Percentiles rank a stretch among this genome's conserved stretches.
phyloP scores from a whole-genome alignment of 1,139 yeast species.

The Blastobotrys capitulatus region DNA sequence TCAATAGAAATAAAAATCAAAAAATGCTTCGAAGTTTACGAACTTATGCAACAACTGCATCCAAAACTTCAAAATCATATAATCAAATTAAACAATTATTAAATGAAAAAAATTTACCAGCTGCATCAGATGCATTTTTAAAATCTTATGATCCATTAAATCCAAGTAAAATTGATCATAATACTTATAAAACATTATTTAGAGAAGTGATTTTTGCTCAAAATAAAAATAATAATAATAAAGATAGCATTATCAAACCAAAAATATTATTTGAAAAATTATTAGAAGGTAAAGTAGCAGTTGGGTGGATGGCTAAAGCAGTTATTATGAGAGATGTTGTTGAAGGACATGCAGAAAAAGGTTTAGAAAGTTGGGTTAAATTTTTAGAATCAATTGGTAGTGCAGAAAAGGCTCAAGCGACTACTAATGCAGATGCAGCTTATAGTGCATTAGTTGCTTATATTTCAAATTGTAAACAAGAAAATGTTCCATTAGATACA shows the following conservation, averaged over 20 bases:
- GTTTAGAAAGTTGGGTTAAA: constrained; percentile 33
- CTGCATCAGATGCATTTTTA: constrained; percentile 8
- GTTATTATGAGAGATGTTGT: constrained; percentile 24
- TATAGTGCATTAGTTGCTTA: constrained; percentile 29
- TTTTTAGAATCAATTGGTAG: constrained; percentile 29
- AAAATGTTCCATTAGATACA: constrained; percentile 20
- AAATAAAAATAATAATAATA: not conserved
- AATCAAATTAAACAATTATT: not conserved
- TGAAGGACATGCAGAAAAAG: constrained; percentile 26
- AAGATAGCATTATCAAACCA: not conserved
- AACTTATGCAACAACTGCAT: not conserved
- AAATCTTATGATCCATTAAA: constrained; percentile 6
- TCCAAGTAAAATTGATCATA: not conserved
- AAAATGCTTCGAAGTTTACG: not conserved
- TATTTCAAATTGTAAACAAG: constrained; percentile 21
- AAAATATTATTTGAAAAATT: constrained; percentile 19
- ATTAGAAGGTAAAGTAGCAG: constrained; percentile 18
- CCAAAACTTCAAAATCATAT: not conserved
- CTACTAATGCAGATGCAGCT: constrained; percentile 28
- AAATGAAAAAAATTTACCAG: constrained; percentile 1
- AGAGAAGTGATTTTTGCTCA: constrained; percentile 5
- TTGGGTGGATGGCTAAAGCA: constrained; percentile 28
- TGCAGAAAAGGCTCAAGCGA: constrained; percentile 19
- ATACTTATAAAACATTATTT: constrained; percentile 5
- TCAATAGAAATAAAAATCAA: not conserved